These are phyloP conservation scores for Tricholoma saponaceum DNA, from an alignment of 768 basidiomycete species.

Conservation along the genomic window DNA sequence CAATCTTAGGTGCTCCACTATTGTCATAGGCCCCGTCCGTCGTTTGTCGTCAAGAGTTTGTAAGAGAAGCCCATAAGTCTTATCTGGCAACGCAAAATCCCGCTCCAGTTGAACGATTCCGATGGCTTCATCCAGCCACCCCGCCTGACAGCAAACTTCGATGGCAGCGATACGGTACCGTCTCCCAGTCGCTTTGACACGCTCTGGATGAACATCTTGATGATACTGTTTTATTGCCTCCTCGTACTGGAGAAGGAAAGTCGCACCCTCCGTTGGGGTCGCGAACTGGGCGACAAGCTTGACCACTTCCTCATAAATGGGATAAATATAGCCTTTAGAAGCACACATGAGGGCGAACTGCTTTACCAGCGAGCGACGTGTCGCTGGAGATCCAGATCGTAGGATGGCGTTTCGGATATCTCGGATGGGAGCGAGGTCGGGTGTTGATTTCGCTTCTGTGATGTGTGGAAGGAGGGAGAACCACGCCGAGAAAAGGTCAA, in stretches of 20 bases:
- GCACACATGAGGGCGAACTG: slow-evolving; percentile 17
- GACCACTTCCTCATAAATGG: slow-evolving; percentile 12
- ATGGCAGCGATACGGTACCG: slow-evolving; percentile 7
- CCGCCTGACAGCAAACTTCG: slow-evolving; percentile 12
- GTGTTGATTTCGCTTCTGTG: not conserved
- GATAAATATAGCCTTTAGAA: slow-evolving; percentile 16
- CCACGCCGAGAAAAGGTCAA: slow-evolving; percentile 12
- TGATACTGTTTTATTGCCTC: slow-evolving; percentile 3
- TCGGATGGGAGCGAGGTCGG: slow-evolving; percentile 1
- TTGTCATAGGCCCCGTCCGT: not conserved
- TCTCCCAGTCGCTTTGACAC: not conserved
- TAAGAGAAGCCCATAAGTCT: slow-evolving; percentile 7
- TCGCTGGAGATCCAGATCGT: slow-evolving; percentile 11
- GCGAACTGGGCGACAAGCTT: slow-evolving; percentile 12
- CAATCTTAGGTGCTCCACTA: not conserved
- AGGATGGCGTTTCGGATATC: slow-evolving; percentile 13
- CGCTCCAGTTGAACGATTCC: slow-evolving; percentile 2
- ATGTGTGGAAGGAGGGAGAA: slow-evolving; percentile 16
- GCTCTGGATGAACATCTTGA: not conserved
- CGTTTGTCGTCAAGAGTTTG: slow-evolving; percentile 1
- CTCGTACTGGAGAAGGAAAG: slow-evolving; percentile 11
- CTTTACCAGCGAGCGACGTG: slow-evolving; percentile 9
- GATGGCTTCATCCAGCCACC: slow-evolving; percentile 14
- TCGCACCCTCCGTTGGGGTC: not conserved
- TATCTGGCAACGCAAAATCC: slow-evolving; percentile 4